phyloP scores from a whole-genome alignment of 352 stramenopile species.

The Phytophthora tentaculata region DNA sequence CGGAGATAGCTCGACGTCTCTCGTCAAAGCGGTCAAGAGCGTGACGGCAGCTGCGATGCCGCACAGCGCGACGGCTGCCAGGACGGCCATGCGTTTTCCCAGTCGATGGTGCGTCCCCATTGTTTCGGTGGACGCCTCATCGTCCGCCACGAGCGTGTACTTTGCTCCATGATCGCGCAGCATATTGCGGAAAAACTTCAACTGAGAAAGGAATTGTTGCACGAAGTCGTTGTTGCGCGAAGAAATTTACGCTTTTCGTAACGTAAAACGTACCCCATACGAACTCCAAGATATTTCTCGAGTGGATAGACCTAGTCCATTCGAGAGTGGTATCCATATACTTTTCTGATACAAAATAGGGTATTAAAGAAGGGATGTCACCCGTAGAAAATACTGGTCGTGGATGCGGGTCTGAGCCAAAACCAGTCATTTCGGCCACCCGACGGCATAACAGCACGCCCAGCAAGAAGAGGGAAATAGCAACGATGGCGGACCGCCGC shows the following conservation, averaged over 20 bases:
- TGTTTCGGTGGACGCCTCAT: conserved; percentile 16
- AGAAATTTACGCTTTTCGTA: no score
- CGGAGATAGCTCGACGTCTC: background rate
- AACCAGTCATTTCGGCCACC: conserved; percentile 57
- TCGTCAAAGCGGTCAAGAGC: conserved; percentile 8
- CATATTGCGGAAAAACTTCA: conserved; percentile 37
- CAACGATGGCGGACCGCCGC: conserved; percentile 61
- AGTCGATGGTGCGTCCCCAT: conserved; percentile 4
- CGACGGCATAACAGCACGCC: conserved; percentile 11
- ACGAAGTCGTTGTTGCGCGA: conserved; percentile 3
- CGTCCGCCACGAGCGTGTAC: conserved; percentile 32
- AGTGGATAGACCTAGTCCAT: conserved; percentile 6
- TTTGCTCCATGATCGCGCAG: conserved; percentile 16
- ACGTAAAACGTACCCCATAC: conserved; percentile 15
- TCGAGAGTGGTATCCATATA: no score
- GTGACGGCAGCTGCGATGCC: conserved; percentile 5
- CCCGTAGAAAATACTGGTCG: conserved; percentile 32
- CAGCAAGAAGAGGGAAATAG: conserved; percentile 9
- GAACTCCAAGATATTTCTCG: conserved; percentile 15
- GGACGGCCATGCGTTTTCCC: conserved; percentile 13
- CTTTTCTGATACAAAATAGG: no score
- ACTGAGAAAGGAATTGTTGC: conserved; percentile 9
- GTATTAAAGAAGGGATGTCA: conserved; percentile 28
- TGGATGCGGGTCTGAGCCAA: conserved; percentile 33
- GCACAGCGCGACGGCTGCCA: conserved; percentile 21